phyloP scores from a whole-genome alignment of 768 basidiomycete species.

The Boletus reticuloceps region DNA sequence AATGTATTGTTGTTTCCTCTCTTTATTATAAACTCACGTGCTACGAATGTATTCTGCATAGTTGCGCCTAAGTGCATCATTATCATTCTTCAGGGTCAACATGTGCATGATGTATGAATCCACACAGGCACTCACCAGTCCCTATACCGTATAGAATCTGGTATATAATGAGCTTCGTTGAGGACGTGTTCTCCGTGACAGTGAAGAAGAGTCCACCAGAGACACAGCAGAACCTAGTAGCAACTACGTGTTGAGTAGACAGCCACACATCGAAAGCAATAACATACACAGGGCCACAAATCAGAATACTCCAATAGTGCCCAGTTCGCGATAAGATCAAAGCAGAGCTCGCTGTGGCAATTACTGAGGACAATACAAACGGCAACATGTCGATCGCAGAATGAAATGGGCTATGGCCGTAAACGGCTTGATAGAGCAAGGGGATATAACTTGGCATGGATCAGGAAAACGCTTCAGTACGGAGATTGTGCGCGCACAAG shows the following conservation, averaged over 20 bases:
- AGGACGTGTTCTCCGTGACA: conserved; percentile 7
- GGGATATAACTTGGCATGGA: conserved; percentile 12
- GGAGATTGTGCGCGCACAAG: background rate
- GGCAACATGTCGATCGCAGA: conserved; percentile 24
- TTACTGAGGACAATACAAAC: conserved; percentile 12
- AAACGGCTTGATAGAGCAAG: conserved; percentile 19
- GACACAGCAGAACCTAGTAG: conserved; percentile 9
- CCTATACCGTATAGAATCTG: conserved; percentile 15
- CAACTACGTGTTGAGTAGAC: background rate
- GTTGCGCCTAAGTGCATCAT: conserved; percentile 1
- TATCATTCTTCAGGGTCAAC: background rate
- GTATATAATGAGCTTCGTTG: conserved; percentile 3
- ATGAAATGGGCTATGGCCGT: conserved; percentile 14
- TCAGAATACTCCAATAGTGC: conserved; percentile 15
- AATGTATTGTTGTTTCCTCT: background rate
- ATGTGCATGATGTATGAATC: too few species aligned
- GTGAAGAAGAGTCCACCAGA: conserved; percentile 13
- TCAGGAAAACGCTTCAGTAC: background rate
- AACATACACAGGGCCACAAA: conserved; percentile 11
- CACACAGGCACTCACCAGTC: background rate
- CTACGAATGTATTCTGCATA: conserved; percentile 10
- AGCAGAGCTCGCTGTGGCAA: conserved; percentile 6
- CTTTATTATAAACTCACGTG: background rate
- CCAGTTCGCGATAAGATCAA: conserved; percentile 9
- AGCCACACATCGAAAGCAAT: background rate